phyloP scores from a whole-genome alignment of 768 basidiomycete genomes.

The Boletus edulis region DNA sequence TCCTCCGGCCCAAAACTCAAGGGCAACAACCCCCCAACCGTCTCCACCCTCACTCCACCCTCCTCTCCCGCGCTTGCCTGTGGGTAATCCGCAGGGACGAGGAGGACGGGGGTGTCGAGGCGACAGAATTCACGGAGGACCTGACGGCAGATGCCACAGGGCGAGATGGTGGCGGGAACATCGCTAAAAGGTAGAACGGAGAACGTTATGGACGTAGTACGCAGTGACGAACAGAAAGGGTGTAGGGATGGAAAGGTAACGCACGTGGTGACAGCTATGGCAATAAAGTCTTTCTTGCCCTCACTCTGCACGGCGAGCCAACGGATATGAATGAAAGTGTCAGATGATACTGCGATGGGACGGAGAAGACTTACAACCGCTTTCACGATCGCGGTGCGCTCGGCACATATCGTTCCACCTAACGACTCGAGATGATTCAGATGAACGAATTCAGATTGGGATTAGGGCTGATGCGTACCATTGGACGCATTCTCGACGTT shows the following conservation, averaged over 20 bases:
- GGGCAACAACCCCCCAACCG: slow-evolving; percentile 72
- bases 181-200: neutral
- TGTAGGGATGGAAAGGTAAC: slow-evolving; percentile 21
- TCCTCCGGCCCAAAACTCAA: slow-evolving; percentile 88
- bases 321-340: neutral
- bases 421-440: neutral
- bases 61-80: slow-evolving; percentile 18
- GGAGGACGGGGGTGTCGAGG: slow-evolving; percentile 65
- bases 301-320: slow-evolving; percentile 57
- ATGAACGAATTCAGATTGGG: neutral
- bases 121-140: slow-evolving; percentile 85
- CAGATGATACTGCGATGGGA: neutral
- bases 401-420: slow-evolving; percentile 90
- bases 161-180: slow-evolving; percentile 54
- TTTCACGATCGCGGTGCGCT: slow-evolving; percentile 93
- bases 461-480: slow-evolving; percentile 44
- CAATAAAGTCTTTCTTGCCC: slow-evolving; percentile 66
- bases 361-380: slow-evolving; percentile 61
- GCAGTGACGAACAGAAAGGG: no score
- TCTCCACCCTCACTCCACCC: slow-evolving; percentile 57
- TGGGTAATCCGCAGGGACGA: slow-evolving; percentile 67
- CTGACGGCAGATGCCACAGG: slow-evolving; percentile 94
- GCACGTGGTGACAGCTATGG: slow-evolving; percentile 78
- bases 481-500: slow-evolving; percentile 95
- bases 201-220: neutral